A percentile compares a stretch with the other conserved stretches of the same genome.
Conservation (phyloP, 768 basidiomycete species). For the Lactarius sp. region DNA sequence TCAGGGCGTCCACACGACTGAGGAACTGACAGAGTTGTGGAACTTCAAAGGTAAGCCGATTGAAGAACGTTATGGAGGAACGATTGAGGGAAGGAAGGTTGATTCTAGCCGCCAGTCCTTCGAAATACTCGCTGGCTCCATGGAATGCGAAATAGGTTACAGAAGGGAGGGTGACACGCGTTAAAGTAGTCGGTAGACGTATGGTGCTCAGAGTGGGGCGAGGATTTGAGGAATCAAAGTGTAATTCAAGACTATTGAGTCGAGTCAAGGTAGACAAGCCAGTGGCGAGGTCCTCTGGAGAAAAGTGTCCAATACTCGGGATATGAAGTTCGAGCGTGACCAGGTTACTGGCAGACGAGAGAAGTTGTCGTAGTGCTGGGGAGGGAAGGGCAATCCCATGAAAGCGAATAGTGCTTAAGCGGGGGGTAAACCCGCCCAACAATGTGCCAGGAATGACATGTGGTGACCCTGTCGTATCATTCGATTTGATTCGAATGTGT, state of each 20-base stretch:
- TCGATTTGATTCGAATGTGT: constrained; percentile 27
- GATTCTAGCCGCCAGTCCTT: background rate
- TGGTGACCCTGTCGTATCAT: constrained; percentile 36
- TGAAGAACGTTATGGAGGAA: background rate
- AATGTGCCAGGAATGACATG: background rate
- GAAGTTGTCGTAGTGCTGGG: too few relatives aligned
- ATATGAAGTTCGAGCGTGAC: background rate
- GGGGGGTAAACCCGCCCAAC: constrained; percentile 6
- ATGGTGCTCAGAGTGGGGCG: too few relatives aligned
- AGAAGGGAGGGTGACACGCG: background rate
- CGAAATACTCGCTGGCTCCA: constrained; percentile 8
- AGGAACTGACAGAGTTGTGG: constrained; percentile 5
- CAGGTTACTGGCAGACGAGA: constrained; percentile 3
- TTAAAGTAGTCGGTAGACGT: background rate
- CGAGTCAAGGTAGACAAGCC: background rate
- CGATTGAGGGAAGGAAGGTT: background rate
- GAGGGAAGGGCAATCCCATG: background rate
- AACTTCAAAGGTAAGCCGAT: background rate
- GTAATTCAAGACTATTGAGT: background rate
- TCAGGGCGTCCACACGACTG: background rate
- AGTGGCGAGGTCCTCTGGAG: background rate
- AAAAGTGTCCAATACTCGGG: background rate
- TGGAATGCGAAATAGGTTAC: background rate
- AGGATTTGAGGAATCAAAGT: background rate
- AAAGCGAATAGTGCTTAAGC: background rate